Base-by-base conservation (phyloP, 2,329 filamentous ascomycete species). In the Fusarium avenaceum region DNA sequence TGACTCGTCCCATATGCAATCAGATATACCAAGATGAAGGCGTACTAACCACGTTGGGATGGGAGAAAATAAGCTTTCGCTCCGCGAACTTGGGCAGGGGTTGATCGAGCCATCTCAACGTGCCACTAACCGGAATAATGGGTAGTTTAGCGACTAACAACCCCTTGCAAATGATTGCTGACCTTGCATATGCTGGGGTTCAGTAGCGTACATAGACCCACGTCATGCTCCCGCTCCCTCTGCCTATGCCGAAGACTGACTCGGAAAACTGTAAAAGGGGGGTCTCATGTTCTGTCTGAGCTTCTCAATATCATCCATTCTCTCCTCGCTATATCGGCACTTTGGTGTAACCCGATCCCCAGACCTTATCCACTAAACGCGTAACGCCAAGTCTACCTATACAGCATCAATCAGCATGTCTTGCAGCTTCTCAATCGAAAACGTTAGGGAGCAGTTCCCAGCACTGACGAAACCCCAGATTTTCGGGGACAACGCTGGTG, bases 401-500 rank as follows among this genome's bases (percentile, higher is more conserved):
- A 20, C 33, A 42, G 30, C 38, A 30, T 32, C 49, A 35, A 30
- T 32, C 49, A 35, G 14, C 26, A 52, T 52, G 49, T 32, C 49
- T 15, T 52, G 3, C 19, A 43, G 38, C 26, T 43, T 52, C 28
- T 52, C 39, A 3, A 28, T 52, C 5, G 38, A 52, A 3, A 43
- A 33, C 3, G 49, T 38, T 6, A 32, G 49, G 49, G 7, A 5
- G 4, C 49, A 52, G 6, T 52, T 52, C 28, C 49, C 49, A 9
- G 49, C 49, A 14, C 49, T 52, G 19, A 28, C 2, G 6, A 52
- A 43, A 24, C 28, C 26, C 26, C 49, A 52, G 19, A 24, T 52
- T 14, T 52, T 52, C 19, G 49, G 49, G 19, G 49, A 52, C 15
- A 52, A 52, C 39, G 49, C 49, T 33, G 49, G 49, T 24, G 49